Evolutionary conservation across 345 rosid species (phyloP), one percentile per base, ranked within the genome.

Genomic region (Chamaenerion angustifolium): DNA sequence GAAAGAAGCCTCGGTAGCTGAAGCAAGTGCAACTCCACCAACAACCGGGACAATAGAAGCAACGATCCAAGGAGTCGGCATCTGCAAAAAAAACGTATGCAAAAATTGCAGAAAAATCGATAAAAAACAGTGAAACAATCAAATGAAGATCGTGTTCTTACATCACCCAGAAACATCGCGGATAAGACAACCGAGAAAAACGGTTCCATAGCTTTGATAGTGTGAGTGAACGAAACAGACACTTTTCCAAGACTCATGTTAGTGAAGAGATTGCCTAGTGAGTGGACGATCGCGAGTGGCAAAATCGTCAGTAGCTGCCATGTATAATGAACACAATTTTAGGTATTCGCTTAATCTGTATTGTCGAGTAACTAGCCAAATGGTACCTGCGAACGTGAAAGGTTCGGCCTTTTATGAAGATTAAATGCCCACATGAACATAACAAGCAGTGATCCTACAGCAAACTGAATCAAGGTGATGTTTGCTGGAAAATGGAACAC

Each of bases 91-190:
- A 31, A 3, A 4, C 37, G 5, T 31, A 31, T 7, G 8, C 37
- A 31, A 31, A 31, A 1, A 31, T 31, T 31, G 10, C 37, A 7
- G 37, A 7, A 21, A 31, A 31, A 5, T 31, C 8, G 37, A 31
- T 5, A 27, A 47, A 16, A 0, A 23, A 37, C 46, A 45, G 37
- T 41, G 55, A 27, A 54, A 42, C 51, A 50, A 42, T 8, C 43
- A 40, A 12, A 11, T 16, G 46, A 43, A 12, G 17, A 31, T 37
- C 16, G 19, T 15, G 16, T 14, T 12, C 62, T 49, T 49, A 75
- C 76, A 74, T 75, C 80, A 17, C 76, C 74, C 31, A 75, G 76
- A 58, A 75, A 75, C 73, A 75, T 68, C 1, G 76, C 71, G n/a
- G 80, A 75, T 25, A 75, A 69, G 51, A 75, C 4, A 52, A 75